Base-by-base conservation (phyloP, 305 asterid genomes). In the Fraxinus sp. region DNA sequence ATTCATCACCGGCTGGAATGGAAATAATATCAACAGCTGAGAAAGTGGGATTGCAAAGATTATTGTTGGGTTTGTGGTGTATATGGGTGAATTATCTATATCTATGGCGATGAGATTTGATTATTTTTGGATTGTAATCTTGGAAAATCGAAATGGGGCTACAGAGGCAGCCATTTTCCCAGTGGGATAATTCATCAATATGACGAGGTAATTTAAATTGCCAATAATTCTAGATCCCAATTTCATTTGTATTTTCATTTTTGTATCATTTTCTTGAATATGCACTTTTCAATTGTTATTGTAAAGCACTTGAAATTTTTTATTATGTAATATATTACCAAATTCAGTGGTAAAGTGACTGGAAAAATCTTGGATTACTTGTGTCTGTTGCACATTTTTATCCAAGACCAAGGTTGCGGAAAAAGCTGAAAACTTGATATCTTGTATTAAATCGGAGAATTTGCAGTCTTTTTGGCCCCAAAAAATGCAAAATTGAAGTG, bases 61-160 rank as follows among this genome's bases (percentile, higher is more conserved):
- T 80, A 30, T 82, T 87, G 75, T 59, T 77, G 85, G 88, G 86
- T 55, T 64, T 85, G 77, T 87, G 87, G 87, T 86, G 85, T 86
- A 87, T 84, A 84, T 86, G 77, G 81, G 37, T 86, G 72, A 64
- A 22, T 64, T 64, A 75, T 52, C 77, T 81, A 49, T 81, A 64
- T 64, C 72, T 22, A 64, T 22, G 32, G 32, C 72, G 72, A 20
- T 64, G 32, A 64, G 30, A 64, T 64, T 64, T 76, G 77, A 82
- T 87, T 80, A 78, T 72, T 77, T 80, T 82, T 62, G 68, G 79
- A 86, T 37, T 37, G 43, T 37, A 37, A 37, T 36, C 41, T 36
- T 36, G 41, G 10, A 36, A 43, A 43, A 43, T 43, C 1, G n/a
- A 43, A 43, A 2, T 11, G 52, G 52, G 10, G 43, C 43, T 37